Conservation (phyloP, 2,329 filamentous ascomycete genomes). For the Fusarium sp. region DNA sequence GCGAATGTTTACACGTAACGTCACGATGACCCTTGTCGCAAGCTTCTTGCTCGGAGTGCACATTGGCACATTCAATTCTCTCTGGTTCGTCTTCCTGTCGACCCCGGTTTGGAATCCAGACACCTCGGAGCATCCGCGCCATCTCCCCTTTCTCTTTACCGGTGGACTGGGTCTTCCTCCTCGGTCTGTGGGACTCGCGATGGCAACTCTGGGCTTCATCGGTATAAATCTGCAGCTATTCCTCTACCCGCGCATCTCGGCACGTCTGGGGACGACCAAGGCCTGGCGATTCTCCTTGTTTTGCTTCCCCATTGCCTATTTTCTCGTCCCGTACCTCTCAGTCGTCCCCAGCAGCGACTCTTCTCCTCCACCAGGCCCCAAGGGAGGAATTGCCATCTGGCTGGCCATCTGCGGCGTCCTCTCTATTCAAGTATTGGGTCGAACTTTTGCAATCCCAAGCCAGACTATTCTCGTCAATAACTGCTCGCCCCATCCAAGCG, state of each 20-base stretch:
- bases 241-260: conserved; percentile 29
- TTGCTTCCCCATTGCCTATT: conserved; percentile 70
- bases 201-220: conserved; percentile 76
- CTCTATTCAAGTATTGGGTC: conserved; percentile 68
- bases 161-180: conserved; percentile 79
- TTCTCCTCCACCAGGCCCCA: conserved; percentile 57
- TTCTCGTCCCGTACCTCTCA: conserved; percentile 71
- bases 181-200: conserved; percentile 75
- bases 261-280: conserved; percentile 13
- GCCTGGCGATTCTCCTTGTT: conserved; percentile 22
- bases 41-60: conserved; percentile 76
- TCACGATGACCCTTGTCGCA: conserved; percentile 63
- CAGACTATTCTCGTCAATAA: conserved; percentile 59
- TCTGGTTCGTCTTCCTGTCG: conserved; percentile 80
- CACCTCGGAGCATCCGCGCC: conserved; percentile 44
- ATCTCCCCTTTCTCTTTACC: conserved; percentile 68
- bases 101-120: conserved; percentile 66
- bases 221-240: conserved; percentile 68
- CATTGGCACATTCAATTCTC: conserved; percentile 76
- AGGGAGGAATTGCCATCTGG: conserved; percentile 68
- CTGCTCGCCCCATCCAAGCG: conserved; percentile 57
- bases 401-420: conserved; percentile 68
- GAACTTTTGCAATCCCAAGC: conserved; percentile 66
- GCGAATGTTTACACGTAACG: conserved; percentile 63
- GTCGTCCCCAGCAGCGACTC: conserved; percentile 49